These are phyloP conservation scores for Zymoseptoria passerinii DNA, from an alignment of 2,329 filamentous ascomycete species.

Conservation along the genomic window DNA sequence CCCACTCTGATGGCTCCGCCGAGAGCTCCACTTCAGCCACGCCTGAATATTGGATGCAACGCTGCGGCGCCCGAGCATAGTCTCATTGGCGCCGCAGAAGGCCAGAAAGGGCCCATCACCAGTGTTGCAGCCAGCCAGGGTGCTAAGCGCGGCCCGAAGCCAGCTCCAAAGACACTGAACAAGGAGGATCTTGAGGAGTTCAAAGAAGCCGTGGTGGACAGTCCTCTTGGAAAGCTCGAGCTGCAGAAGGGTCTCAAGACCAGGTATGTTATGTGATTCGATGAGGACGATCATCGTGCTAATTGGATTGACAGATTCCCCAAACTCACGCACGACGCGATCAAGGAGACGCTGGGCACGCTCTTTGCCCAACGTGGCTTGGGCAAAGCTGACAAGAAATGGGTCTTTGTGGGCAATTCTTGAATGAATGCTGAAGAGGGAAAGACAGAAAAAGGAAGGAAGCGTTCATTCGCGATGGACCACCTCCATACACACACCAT, in stretches of 20 bases:
- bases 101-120: conserved; percentile 29
- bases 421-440: conserved; percentile 1
- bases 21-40: conserved; percentile 35
- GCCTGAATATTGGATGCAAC: conserved; percentile 25
- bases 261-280: conserved; percentile 37
- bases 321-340: conserved; percentile 58
- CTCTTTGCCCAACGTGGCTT: conserved; percentile 57
- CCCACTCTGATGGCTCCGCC: conserved; percentile 30
- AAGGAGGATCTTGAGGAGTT: conserved; percentile 57
- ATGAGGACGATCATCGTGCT: neutral
- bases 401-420: conserved; percentile 36
- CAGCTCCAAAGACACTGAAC: conserved; percentile 43
- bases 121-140: conserved; percentile 19
- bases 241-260: conserved; percentile 68
- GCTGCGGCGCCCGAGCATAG: conserved; percentile 11
- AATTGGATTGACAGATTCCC: conserved; percentile 47
- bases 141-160: conserved; percentile 29
- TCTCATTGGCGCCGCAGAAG: conserved; percentile 24
- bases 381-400: conserved; percentile 57
- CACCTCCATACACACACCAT: neutral
- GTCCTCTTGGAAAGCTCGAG: conserved; percentile 64
- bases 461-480: neutral
- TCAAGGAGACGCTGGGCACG: conserved; percentile 60
- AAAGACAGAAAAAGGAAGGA: neutral
- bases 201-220: conserved; percentile 60